These are phyloP conservation scores for Cyclanthera cordifolia DNA, from an alignment of 306 rosid species.

Conservation along the genomic window DNA sequence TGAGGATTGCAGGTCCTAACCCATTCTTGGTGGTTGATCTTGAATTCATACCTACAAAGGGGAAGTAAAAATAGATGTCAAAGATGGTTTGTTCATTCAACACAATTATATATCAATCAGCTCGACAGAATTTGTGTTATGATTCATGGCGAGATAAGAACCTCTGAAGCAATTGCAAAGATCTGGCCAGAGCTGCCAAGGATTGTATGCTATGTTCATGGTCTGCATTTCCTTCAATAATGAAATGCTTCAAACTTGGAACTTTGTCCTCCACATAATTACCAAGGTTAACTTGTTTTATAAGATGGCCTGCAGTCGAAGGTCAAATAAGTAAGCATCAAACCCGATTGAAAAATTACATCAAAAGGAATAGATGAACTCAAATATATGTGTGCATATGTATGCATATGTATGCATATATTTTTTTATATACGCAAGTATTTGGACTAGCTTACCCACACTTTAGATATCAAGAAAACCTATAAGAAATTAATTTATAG, in stretches of 20 bases:
- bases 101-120: slow-evolving; percentile 14
- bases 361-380: background rate
- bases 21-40: slow-evolving; percentile 79
- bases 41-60: slow-evolving; percentile 57
- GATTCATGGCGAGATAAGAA: slow-evolving; percentile 16
- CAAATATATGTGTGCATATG: background rate
- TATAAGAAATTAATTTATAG: no score
- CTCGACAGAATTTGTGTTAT: slow-evolving; percentile 4
- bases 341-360: background rate
- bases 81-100: slow-evolving; percentile 7
- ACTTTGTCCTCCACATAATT: slow-evolving; percentile 52
- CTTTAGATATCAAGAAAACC: no score
- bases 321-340: background rate
- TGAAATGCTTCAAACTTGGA: slow-evolving; percentile 56
- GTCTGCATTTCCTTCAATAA: slow-evolving; percentile 27
- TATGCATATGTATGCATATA: no score
- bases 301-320: slow-evolving; percentile 36
- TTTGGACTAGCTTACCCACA: no score
- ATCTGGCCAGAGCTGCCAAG: slow-evolving; percentile 67
- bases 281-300: slow-evolving; percentile 56
- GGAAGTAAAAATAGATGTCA: slow-evolving; percentile 13
- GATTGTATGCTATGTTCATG: slow-evolving; percentile 52
- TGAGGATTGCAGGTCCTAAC: slow-evolving; percentile 46
- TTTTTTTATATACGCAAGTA: no score
- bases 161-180: slow-evolving; percentile 63